phyloP scores from a whole-genome alignment of 306 rosid species.

The Castanopsis chinensis region DNA sequence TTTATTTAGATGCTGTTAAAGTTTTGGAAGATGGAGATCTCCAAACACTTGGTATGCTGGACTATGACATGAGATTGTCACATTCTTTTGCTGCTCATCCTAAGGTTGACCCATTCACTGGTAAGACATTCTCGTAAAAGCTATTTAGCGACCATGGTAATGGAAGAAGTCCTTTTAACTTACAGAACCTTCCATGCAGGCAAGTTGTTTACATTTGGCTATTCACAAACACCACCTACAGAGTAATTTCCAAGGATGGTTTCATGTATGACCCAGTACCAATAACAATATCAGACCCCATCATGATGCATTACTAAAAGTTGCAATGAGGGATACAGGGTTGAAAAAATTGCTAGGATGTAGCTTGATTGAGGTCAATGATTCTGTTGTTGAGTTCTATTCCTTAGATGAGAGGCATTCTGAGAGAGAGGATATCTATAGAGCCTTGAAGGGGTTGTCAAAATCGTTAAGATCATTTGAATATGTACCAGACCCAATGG shows the following conservation, averaged over 20 bases:
- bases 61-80: conserved; percentile 87
- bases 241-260: conserved; percentile 90
- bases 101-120: conserved; percentile 91
- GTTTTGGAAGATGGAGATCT: conserved; percentile 96
- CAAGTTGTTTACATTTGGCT: conserved; percentile 96
- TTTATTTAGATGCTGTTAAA: conserved; percentile 69
- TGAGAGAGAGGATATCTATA: too few species aligned
- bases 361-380: too few species aligned
- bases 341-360: too few species aligned
- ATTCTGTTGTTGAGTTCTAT: too few species aligned
- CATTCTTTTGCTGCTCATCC: conserved; percentile 98
- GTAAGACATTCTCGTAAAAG: conserved; percentile 38
- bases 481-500: too few species aligned
- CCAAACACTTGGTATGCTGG: conserved; percentile 88
- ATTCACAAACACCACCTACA: conserved; percentile 73
- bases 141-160: conserved; percentile 16
- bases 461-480: too few species aligned
- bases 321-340: too few species aligned
- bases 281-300: conserved; percentile 73
- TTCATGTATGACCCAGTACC: conserved; percentile 90
- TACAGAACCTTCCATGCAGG: conserved; percentile 51
- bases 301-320: conserved; percentile 85
- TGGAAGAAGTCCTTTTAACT: conserved; percentile 16
- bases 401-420: too few species aligned
- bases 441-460: too few species aligned